Base-by-base conservation (phyloP, 2,329 filamentous ascomycete genomes). In the Talaromyces sp. region DNA sequence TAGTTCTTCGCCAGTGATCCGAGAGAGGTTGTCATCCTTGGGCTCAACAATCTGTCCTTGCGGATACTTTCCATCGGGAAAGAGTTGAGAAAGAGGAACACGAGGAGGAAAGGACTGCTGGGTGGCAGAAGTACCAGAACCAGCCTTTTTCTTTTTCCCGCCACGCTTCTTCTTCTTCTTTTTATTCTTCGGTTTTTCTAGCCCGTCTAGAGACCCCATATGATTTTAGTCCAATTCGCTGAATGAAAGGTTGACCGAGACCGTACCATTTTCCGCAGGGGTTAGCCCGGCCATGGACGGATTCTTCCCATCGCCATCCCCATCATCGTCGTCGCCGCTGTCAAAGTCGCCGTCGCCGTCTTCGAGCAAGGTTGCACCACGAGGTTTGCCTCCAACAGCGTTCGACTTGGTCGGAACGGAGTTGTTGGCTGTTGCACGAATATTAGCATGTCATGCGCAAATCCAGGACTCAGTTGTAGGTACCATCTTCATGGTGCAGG, bases 1-100 rank as follows among this genome's bases (percentile, higher is more conserved):
- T 57, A 75, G 68, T 70, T 84, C 82, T 65, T 81, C 80, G 62
- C 69, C 74, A 2, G 80, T 81, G 4, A 77, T 82, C 31, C 80
- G 79, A 55, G 72, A 73, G 5, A 73, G 74, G 62, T 81, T 82
- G 10, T 81, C 78, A 61, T 76, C 72, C 53, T 71, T 65, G 27
- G 56, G 33, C 56, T 57, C 63, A 70, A 83, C 76, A 50, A 81
- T 68, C 66, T 84, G 79, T 9, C 81, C 82, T 18, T 73, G 66
- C 0, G 81, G 80, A 63, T 80, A 84, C 36, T 70, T 70, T 53
- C 72, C 72, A 42, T 74, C 68, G 2, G 75, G 76, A 67, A 83
- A 83, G 30, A 83, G 73, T 50, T 78, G 70, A n/a, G 71, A 68
- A 9, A 84, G 68, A 14, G 76, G 73, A 28, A 81, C 71, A n/a